Base-by-base conservation (phyloP, 345 rosid genomes). In the Kandelia obovata region DNA sequence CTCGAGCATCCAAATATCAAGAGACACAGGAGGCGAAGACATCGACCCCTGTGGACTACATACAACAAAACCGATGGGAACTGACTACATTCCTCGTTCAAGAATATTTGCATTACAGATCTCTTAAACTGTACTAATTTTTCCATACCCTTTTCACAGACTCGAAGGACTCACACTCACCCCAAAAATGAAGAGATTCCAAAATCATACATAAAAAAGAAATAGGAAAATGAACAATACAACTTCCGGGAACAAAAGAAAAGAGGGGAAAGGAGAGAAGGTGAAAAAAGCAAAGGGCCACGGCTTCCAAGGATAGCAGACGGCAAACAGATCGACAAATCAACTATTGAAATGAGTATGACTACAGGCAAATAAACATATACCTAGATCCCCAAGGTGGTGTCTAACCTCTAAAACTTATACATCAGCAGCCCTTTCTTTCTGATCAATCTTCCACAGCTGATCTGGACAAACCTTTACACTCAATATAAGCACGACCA, bases 171-270 rank as follows among this genome's bases (percentile, higher is more conserved):
- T 76, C 71, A 28, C 71, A 74, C 65, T 71, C 58, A 30, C 58
- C 62, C 39, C 55, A 69, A 62, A 35, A 70, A 47, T 61, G 49
- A 43, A 2, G 49, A 43, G 49, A 43, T 11, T 20, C 65, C 58
- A 71, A 53, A 70, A 77, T 73, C 75, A 71, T 78, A 73, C 79
- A 77, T 39, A 5, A 56, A 56, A 8, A n/a, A 9, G 15, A 55
- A 51, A 37, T 1, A 60, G 27, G 15, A 64, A 53, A 15, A 19
- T 19, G 47, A 13, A 31, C 73, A 69, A 56, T 39, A 73, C 79
- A 67, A 57, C 58, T 73, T 65, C 68, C 26, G 39, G 32, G 60
- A 66, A 58, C 30, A 49, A 58, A 34, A 34, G 37, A 2, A 34
- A 34, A 34, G 37, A 1, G 9, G 37, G 37, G 37, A 34, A 34